Evolutionary conservation across 352 stramenopile genomes (phyloP).

Genomic region (Proteromonas lacertae): DNA sequence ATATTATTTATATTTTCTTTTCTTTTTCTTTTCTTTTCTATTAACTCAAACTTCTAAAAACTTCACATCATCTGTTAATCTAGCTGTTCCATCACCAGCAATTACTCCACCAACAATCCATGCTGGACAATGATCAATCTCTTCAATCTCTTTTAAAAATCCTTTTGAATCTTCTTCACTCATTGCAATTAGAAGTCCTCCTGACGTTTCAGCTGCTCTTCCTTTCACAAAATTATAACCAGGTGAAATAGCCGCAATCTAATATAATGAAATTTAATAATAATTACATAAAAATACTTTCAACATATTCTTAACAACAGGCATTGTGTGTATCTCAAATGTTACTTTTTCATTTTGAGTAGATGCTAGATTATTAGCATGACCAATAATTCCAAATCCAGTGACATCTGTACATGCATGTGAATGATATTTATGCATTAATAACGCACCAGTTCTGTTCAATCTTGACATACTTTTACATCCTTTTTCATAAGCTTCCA

Average conservation of each 20-base stretch:
- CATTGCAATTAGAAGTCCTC: slow-evolving; percentile 1
- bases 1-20: no score
- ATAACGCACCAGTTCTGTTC: background rate
- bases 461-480: background rate
- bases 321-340: background rate
- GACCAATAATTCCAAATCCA: slow-evolving; percentile 9
- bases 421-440: background rate
- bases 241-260: background rate
- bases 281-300: no score
- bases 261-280: no score
- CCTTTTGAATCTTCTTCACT: background rate
- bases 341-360: background rate
- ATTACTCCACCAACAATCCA: no score
- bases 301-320: background rate
- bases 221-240: background rate
- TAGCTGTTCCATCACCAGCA: no score
- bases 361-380: slow-evolving; percentile 6
- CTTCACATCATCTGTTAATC: no score
- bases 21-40: no score
- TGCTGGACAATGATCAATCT: no score
- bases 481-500: no score
- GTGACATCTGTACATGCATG: slow-evolving; percentile 7
- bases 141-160: background rate
- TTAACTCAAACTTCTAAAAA: no score
- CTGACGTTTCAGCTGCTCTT: slow-evolving; percentile 1